Percentiles rank a stretch among this genome's conserved stretches.
These are phyloP conservation scores for Begonia loranthoides DNA, from an alignment of 306 rosid genomes.

Conservation along the genomic window DNA sequence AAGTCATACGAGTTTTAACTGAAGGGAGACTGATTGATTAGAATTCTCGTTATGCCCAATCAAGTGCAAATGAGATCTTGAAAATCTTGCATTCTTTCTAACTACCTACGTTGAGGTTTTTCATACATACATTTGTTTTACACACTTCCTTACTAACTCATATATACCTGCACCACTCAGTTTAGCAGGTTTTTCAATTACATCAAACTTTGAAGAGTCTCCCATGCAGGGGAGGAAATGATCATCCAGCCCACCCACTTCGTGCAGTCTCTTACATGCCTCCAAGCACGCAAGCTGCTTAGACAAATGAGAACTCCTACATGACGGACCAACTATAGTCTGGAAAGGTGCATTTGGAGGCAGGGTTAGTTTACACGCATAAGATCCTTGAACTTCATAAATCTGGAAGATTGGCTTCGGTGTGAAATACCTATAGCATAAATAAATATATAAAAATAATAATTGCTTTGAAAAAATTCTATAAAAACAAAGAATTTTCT, in stretches of 20 bases:
- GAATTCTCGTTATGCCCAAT: no score
- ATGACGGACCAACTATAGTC: conserved; percentile 45
- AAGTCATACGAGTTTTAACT: no score
- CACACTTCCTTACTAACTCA: not conserved
- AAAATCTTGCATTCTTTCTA: no score
- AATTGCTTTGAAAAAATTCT: not conserved
- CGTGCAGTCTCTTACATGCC: conserved; percentile 85
- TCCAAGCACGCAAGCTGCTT: conserved; percentile 80
- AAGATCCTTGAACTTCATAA: conserved; percentile 29
- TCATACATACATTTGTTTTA: no score
- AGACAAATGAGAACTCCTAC: conserved; percentile 40
- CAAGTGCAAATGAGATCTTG: no score
- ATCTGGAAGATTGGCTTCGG: conserved; percentile 41
- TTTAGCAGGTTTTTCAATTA: conserved; percentile 21
- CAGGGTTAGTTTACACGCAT: conserved; percentile 38
- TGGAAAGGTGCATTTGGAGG: conserved; percentile 79
- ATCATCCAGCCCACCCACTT: conserved; percentile 66
- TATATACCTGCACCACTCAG: conserved; percentile 48
- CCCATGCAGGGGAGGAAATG: conserved; percentile 55
- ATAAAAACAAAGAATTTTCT: conserved; percentile 10
- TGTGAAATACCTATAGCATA: conserved; percentile 37
- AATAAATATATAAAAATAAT: conserved; percentile 13
- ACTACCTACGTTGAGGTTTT: no score
- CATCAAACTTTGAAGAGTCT: conserved; percentile 25
- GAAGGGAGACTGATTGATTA: no score